These are phyloP conservation scores for Avena sativa DNA, from an alignment of 176 grass and related monocot species.

Conservation along the genomic window DNA sequence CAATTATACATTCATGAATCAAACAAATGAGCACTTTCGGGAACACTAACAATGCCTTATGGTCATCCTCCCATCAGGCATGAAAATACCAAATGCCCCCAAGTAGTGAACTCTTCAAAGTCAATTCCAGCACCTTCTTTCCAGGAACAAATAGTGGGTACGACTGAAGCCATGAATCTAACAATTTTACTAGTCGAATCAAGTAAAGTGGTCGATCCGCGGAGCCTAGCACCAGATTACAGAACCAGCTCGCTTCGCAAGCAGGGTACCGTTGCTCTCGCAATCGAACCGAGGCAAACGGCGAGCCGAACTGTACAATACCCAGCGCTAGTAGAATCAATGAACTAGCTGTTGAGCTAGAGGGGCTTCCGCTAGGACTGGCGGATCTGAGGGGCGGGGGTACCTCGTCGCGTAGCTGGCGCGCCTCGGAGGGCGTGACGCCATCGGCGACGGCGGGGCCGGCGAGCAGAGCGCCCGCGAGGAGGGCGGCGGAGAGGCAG, in stretches of 20 bases:
- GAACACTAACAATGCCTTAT: background rate
- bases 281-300: conserved; percentile 18
- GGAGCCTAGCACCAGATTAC: conserved; percentile 8
- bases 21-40: background rate
- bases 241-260: conserved; percentile 34
- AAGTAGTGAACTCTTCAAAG: conserved; percentile 14
- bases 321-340: background rate
- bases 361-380: background rate
- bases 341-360: background rate
- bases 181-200: background rate
- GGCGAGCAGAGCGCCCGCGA: conserved; percentile 47
- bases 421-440: conserved; percentile 62
- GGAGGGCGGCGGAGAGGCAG: conserved; percentile 41
- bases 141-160: background rate
- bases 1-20: conserved; percentile 15
- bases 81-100: background rate
- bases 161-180: background rate
- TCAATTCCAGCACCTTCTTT: background rate
- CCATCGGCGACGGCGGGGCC: conserved; percentile 49
- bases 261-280: background rate
- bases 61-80: conserved; percentile 2
- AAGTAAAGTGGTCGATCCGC: background rate
- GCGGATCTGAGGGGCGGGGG: conserved; percentile 29
- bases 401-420: conserved; percentile 87
- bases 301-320: conserved; percentile 9